Evolutionary conservation across 2,329 filamentous ascomycete genomes (phyloP).

Genomic region (Pyricularia sp.): DNA sequence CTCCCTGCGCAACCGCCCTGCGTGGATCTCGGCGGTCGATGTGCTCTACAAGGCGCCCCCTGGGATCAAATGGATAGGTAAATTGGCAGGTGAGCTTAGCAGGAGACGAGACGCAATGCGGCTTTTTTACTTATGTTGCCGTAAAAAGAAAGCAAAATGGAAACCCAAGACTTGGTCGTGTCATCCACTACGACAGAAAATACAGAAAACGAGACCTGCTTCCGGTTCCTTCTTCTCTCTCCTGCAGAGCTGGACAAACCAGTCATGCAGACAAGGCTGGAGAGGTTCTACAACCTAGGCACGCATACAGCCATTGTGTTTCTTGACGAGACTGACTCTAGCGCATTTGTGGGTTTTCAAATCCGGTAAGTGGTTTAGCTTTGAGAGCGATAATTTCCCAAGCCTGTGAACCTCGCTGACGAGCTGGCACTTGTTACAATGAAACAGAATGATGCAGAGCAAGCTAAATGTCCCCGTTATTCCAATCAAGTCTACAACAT

Average conservation of each 20-base stretch:
- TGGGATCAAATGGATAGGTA: not conserved
- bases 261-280: conserved; percentile 22
- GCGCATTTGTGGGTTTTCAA: conserved; percentile 31
- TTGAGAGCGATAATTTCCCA: no score
- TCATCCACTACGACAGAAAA: conserved; percentile 14
- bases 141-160: conserved; percentile 27
- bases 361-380: conserved; percentile 22
- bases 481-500: conserved; percentile 26
- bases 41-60: conserved; percentile 13
- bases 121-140: not conserved
- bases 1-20: conserved; percentile 24
- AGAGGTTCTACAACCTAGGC: conserved; percentile 27
- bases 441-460: not conserved
- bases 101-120: not conserved
- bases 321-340: conserved; percentile 20
- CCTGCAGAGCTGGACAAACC: conserved; percentile 23
- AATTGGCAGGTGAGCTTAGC: not conserved
- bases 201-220: conserved; percentile 12
- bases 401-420: not conserved
- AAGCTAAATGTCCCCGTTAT: conserved; percentile 26
- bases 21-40: conserved; percentile 23
- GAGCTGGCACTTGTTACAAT: not conserved
- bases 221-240: conserved; percentile 31
- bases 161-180: conserved; percentile 36
- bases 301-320: conserved; percentile 34